Conservation (phyloP, 345 rosid genomes). For the Tarenaya hassleriana region DNA sequence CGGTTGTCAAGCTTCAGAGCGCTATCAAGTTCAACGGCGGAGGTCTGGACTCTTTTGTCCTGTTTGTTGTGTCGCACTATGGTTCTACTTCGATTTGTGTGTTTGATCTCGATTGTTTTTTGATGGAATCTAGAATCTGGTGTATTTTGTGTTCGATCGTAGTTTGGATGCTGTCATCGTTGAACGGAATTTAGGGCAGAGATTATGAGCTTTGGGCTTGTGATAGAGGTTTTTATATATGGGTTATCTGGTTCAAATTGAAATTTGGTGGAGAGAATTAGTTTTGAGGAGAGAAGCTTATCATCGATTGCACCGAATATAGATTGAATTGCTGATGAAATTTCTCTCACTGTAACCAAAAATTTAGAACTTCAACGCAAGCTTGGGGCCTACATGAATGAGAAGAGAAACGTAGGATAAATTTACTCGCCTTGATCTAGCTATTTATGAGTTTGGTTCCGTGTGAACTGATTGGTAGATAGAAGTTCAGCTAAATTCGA, state of each 20-base stretch:
- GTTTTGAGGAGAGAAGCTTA: conserved; percentile 2
- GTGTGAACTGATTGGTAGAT: not conserved
- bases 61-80: not conserved
- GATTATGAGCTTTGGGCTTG: not conserved
- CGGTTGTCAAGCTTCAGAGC: conserved; percentile 68
- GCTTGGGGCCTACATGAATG: not conserved
- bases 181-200: not conserved
- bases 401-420: no score
- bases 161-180: not conserved
- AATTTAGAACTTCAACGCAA: not conserved
- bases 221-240: no score
- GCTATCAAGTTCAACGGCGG: conserved; percentile 97
- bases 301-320: not conserved
- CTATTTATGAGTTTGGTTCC: conserved; percentile 7
- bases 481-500: not conserved
- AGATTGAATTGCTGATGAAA: not conserved
- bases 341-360: not conserved
- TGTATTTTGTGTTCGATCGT: not conserved
- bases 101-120: no score
- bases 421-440: no score
- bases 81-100: not conserved
- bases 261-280: not conserved
- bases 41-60: conserved; percentile 34
- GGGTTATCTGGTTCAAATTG: no score
- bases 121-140: no score